These are phyloP conservation scores for Cyberlindnera maclurae DNA, from an alignment of 805 yeast genomes.

Conservation along the genomic window DNA sequence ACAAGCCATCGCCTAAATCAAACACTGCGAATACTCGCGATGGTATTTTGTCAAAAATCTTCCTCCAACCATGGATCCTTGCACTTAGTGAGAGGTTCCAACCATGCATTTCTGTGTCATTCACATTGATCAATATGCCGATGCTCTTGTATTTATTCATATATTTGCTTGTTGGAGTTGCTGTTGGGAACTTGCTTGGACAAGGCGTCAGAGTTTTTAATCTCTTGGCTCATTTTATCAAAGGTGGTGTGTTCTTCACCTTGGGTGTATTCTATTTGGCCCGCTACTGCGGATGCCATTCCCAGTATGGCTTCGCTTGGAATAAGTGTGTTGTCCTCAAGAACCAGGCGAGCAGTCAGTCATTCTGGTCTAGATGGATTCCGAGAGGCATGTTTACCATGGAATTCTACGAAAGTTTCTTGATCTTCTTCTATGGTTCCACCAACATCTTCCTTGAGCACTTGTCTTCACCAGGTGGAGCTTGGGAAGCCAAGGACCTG, in stretches of 20 bases:
- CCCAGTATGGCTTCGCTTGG: slow-evolving; percentile 87
- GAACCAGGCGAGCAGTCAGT: slow-evolving; percentile 21
- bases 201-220: slow-evolving; percentile 63
- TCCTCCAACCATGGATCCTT: slow-evolving; percentile 25
- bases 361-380: slow-evolving; percentile 22
- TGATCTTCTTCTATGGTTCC: slow-evolving; percentile 81
- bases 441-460: slow-evolving; percentile 91
- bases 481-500: slow-evolving; percentile 83
- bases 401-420: slow-evolving; percentile 76
- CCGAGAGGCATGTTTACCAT: slow-evolving; percentile 55
- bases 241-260: slow-evolving; percentile 82
- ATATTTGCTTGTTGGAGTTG: slow-evolving; percentile 47
- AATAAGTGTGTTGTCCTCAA: slow-evolving; percentile 38
- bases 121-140: slow-evolving; percentile 53
- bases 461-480: slow-evolving; percentile 68
- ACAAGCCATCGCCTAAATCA: slow-evolving; percentile 3
- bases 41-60: slow-evolving; percentile 27
- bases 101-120: slow-evolving; percentile 28
- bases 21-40: slow-evolving; percentile 24
- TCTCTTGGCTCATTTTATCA: slow-evolving; percentile 88
- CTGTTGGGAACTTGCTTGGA: slow-evolving; percentile 67
- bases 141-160: slow-evolving; percentile 52
- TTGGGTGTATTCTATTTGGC: slow-evolving; percentile 77
- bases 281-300: slow-evolving; percentile 79
- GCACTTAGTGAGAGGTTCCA: slow-evolving; percentile 19